Evolutionary conservation across 208 protist species (phyloP), one percentile per base, ranked within the genome.

Genomic region (Leishmania gerbilli): DNA sequence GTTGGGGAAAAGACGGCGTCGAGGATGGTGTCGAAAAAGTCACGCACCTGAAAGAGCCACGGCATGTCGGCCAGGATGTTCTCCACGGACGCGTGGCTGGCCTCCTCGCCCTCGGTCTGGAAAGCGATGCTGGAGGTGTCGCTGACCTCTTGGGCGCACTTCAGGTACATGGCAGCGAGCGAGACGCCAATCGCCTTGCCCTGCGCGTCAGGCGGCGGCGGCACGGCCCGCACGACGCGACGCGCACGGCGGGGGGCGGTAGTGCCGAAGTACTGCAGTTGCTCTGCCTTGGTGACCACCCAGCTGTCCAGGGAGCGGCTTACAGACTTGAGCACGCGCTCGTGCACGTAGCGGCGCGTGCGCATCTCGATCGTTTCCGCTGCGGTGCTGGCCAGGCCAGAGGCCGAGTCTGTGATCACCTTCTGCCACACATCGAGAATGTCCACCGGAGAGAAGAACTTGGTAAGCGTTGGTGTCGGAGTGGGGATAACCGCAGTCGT

Each of bases 371-470:
- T 62, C 56, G 81, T 80, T n/a, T 82, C 69, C 15, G 84, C 71
- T 24, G 86, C 79, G 2, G 76, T 85, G 76, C 77, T 58, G 19
- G 55, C 51, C 24, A 75, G 77, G 9, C 69, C 65, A 68, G 34
- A 77, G 45, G 74, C 64, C 51, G 78, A 71, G 74, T 87, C 69
- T 17, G 86, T 80, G 49, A 95, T 71, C 42, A 97, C 87, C 60
- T 79, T 69, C 74, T 90, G 87, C 92, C 93, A 97, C 71, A 93
- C 55, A 53, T 92, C 79, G 15, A 95, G 76, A 40, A 95, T 83
- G 49, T 95, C 83, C 3, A 87, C 79, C 13, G 92, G 84, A 34
- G 86, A 86, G 53, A 84, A 76, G 82, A 95, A 95, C 49, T 86
- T 78, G 1, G 83, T 87, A 42, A 83, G 64, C 60, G 86, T 88